These are phyloP conservation scores for Rhodamnia argentea DNA, from an alignment of 345 rosid species.

Conservation along the genomic window DNA sequence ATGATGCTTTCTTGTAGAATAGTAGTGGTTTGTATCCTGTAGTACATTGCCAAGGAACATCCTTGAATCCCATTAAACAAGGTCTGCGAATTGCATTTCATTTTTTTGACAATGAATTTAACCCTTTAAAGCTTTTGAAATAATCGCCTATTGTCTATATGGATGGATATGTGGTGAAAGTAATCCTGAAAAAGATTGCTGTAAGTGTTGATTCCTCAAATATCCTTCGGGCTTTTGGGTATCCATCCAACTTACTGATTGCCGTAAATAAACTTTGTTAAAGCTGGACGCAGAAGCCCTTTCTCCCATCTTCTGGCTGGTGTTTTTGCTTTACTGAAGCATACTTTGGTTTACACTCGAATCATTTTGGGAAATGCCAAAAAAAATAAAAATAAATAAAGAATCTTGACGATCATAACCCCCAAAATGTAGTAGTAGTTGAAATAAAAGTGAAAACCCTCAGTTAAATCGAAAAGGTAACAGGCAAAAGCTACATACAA, in stretches of 20 bases:
- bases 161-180: not conserved
- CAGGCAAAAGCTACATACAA: not conserved
- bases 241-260: not conserved
- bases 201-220: not conserved
- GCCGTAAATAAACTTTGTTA: not conserved
- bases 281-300: not conserved
- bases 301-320: not conserved
- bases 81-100: not conserved
- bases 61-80: not conserved
- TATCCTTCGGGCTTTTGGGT: not conserved
- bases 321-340: not conserved
- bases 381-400: too few species aligned
- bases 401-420: not conserved
- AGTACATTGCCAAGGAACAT: not conserved
- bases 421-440: not conserved
- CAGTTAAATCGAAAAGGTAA: not conserved
- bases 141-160: not conserved
- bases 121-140: not conserved
- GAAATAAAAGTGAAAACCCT: not conserved
- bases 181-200: not conserved
- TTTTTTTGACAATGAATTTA: not conserved
- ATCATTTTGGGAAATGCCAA: not conserved
- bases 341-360: not conserved
- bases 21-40: not conserved
- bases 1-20: slow-evolving; percentile 2